phyloP scores from a whole-genome alignment of 2,329 filamentous ascomycete genomes.

The Madurella mycetomatis region DNA sequence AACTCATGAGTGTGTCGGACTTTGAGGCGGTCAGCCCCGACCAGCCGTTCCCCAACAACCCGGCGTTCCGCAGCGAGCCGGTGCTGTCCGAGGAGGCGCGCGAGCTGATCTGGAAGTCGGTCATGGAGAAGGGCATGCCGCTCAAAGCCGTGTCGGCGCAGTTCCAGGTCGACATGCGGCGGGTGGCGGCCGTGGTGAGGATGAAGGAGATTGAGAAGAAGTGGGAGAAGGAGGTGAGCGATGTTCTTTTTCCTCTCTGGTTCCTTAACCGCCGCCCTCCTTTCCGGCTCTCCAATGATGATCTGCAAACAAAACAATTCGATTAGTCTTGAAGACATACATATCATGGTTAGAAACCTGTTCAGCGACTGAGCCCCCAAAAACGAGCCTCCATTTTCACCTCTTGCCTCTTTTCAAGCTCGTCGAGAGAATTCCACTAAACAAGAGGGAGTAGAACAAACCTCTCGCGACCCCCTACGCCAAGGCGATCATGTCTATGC shows the following conservation, averaged over 20 bases:
- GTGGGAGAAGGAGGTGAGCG: constrained; percentile 69
- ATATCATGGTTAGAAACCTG: constrained; percentile 75
- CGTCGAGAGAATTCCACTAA: neutral
- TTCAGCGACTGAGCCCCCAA: constrained; percentile 62
- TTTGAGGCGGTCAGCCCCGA: constrained; percentile 24
- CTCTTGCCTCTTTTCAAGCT: neutral
- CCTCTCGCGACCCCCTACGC: constrained; percentile 71
- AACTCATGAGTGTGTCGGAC: constrained; percentile 12
- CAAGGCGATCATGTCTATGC: constrained; percentile 71
- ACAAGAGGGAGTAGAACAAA: constrained; percentile 62
- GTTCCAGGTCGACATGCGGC: constrained; percentile 72
- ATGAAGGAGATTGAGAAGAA: constrained; percentile 82
- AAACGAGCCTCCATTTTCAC: neutral
- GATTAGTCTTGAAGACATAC: constrained; percentile 99
- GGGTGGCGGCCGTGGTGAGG: constrained; percentile 79
- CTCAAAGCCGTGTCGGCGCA: constrained; percentile 74
- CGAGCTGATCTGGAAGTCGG: constrained; percentile 67
- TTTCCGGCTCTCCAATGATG: constrained; percentile 44
- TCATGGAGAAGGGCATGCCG: constrained; percentile 61
- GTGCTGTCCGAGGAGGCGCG: constrained; percentile 71
- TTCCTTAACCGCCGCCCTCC: constrained; percentile 1
- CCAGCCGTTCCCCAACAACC: constrained; percentile 71
- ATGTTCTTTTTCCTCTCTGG: constrained; percentile 9
- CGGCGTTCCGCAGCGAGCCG: constrained; percentile 62
- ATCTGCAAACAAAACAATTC: constrained; percentile 69